Evolutionary conservation across 129 eudicot species (phyloP).

Genomic region (Ambrosia artemisiifolia): DNA sequence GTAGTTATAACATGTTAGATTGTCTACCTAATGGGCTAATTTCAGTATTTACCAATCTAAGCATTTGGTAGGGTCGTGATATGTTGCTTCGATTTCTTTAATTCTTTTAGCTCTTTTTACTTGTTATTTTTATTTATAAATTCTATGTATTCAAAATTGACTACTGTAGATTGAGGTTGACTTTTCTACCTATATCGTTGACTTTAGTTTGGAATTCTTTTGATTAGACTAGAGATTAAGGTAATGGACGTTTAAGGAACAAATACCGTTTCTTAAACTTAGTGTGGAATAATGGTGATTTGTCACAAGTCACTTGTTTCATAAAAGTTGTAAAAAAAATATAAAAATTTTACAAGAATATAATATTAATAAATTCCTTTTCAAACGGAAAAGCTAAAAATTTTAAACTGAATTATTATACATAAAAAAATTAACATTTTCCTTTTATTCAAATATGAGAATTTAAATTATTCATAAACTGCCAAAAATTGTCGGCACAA

Average conservation of each 20-base stretch:
- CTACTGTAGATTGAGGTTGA: slow-evolving; percentile 16
- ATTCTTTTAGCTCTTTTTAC: too few species aligned
- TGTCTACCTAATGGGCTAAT: too few species aligned
- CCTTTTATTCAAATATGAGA: neutral
- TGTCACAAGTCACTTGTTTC: slow-evolving; percentile 29
- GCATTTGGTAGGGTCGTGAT: too few species aligned
- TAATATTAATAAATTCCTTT: neutral
- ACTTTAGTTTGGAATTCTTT: neutral
- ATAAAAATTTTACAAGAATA: neutral
- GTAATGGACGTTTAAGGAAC: slow-evolving; percentile 13
- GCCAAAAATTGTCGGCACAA: slow-evolving; percentile 39
- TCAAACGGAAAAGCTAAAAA: neutral
- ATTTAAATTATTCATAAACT: slow-evolving; percentile 16
- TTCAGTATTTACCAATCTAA: too few species aligned
- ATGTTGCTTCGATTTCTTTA: too few species aligned
- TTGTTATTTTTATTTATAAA: too few species aligned
- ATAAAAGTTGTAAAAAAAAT: neutral
- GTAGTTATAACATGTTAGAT: too few species aligned
- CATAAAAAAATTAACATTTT: neutral
- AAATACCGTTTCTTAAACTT: slow-evolving; percentile 13
- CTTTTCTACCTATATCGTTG: slow-evolving; percentile 16
- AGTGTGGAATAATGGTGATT: slow-evolving; percentile 19
- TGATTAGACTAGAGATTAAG: slow-evolving; percentile 19
- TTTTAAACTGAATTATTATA: neutral
- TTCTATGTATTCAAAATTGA: too few species aligned